These are phyloP conservation scores for Amylocarpus encephaloides DNA, from an alignment of 2,329 filamentous ascomycete species.

Conservation along the genomic window DNA sequence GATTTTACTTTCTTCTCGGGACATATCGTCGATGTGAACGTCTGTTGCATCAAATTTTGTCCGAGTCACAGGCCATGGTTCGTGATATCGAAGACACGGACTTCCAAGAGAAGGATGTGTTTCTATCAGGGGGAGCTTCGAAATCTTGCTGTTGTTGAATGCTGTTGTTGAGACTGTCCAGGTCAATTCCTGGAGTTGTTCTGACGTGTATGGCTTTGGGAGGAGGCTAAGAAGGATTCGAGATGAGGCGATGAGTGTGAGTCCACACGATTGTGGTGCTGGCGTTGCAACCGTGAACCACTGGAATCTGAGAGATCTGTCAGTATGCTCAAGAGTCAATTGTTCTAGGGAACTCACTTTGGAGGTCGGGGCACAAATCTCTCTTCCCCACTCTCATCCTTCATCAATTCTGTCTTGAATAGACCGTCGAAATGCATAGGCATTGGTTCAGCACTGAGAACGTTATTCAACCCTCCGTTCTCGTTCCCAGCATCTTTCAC, in stretches of 20 bases:
- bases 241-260: conserved; percentile 1
- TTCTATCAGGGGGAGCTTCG: neutral
- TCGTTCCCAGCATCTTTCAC: conserved; percentile 43
- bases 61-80: conserved; percentile 1
- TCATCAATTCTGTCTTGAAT: conserved; percentile 37
- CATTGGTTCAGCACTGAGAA: conserved; percentile 48
- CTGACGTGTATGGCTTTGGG: neutral
- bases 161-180: neutral
- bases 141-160: neutral
- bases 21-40: neutral
- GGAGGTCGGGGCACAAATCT: neutral
- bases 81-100: conserved; percentile 2
- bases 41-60: conserved; percentile 1
- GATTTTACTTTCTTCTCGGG: neutral
- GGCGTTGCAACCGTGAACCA: conserved; percentile 1
- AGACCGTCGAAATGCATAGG: conserved; percentile 52
- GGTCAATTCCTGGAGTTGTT: neutral
- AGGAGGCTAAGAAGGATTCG: conserved; percentile 1
- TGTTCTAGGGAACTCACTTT: neutral
- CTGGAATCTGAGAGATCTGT: neutral
- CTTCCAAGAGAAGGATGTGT: neutral
- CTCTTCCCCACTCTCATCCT: neutral
- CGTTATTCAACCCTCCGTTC: conserved; percentile 43
- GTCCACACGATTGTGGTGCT: neutral
- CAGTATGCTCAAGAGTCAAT: neutral